Conservation (phyloP, 192 early-diverging fungal species). For the Backusella circina region DNA sequence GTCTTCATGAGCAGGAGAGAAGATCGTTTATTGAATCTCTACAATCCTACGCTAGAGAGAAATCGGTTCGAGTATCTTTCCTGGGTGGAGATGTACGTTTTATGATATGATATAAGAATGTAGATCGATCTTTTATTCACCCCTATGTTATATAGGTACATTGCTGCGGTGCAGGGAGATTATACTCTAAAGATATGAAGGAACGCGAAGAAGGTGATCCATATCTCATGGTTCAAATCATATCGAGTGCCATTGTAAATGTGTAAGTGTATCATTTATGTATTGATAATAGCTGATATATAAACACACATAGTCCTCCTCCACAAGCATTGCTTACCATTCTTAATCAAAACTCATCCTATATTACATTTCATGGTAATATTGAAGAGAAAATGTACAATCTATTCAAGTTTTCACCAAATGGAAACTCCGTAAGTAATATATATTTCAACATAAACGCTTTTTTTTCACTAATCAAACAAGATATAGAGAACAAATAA, state of each 20-base stretch:
- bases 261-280: conserved; percentile 19
- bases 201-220: conserved; percentile 45
- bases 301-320: conserved; percentile 48
- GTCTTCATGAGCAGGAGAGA: conserved; percentile 63
- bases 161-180: conserved; percentile 28
- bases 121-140: not conserved
- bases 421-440: conserved; percentile 19
- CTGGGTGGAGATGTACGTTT: conserved; percentile 73
- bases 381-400: conserved; percentile 70
- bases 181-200: conserved; percentile 21
- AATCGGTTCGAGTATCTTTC: conserved; percentile 70
- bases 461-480: not conserved
- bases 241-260: conserved; percentile 79
- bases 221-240: conserved; percentile 70
- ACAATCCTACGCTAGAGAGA: conserved; percentile 56
- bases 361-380: conserved; percentile 45
- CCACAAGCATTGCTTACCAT: conserved; percentile 62
- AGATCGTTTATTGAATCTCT: conserved; percentile 56
- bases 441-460: too few species aligned
- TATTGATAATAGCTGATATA: not conserved
- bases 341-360: conserved; percentile 55
- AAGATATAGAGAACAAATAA: conserved; percentile 9
- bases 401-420: conserved; percentile 46
- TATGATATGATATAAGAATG: conserved; percentile 5
- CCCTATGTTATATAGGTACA: conserved; percentile 3